Conservation (phyloP, 192 early-diverging fungal genomes). For the Entomortierella chlamydospora region DNA sequence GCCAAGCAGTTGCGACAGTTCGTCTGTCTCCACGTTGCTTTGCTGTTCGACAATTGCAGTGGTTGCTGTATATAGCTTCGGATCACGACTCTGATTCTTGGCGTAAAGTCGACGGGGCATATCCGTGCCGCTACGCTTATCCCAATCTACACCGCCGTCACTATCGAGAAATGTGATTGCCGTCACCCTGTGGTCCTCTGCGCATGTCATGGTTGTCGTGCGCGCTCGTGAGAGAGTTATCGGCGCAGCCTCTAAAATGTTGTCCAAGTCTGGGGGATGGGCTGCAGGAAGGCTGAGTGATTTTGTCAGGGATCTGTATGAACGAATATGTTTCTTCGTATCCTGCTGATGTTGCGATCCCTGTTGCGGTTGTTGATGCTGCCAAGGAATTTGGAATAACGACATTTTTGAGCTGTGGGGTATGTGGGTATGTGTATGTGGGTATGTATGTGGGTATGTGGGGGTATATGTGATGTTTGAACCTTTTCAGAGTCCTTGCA, state of each 20-base stretch:
- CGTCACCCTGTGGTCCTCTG: background rate
- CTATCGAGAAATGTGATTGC: background rate
- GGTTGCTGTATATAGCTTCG: background rate
- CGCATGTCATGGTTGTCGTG: slow-evolving; percentile 16
- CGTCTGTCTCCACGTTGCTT: background rate
- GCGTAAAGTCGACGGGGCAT: slow-evolving; percentile 9
- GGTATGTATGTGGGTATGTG: background rate
- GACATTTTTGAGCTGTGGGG: background rate
- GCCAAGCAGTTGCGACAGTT: background rate
- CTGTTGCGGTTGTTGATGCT: slow-evolving; percentile 1
- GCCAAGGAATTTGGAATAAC: background rate
- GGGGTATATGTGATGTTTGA: background rate
- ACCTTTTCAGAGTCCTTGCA: too few relatives aligned
- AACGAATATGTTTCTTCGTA: background rate
- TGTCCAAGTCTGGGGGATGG: background rate
- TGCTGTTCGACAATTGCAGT: background rate
- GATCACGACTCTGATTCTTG: slow-evolving; percentile 11
- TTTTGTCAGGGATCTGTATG: slow-evolving; percentile 1
- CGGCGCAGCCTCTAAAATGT: slow-evolving; percentile 16
- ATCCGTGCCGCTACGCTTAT: background rate
- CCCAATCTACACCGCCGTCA: background rate
- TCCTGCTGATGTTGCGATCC: background rate
- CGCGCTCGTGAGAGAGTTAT: slow-evolving; percentile 7
- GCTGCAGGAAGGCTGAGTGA: slow-evolving; percentile 13
- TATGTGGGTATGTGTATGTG: too few relatives aligned